Base-by-base conservation (phyloP, 495 filamentous ascomycete genomes). In the Aspergillus cavernicola region DNA sequence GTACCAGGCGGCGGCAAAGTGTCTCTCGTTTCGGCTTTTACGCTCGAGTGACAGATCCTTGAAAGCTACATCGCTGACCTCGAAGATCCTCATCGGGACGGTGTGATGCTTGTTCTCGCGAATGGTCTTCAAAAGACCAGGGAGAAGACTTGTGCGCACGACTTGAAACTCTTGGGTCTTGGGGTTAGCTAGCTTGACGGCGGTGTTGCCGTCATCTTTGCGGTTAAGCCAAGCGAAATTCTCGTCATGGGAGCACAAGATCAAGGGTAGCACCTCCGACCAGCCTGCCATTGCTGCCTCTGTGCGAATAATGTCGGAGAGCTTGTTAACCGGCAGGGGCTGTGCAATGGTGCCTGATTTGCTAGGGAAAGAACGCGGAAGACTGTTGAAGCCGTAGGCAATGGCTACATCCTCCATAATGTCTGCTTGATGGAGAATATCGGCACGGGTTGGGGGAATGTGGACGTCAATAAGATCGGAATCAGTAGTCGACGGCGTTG, bases 381-480 rank as follows among this genome's bases (percentile, higher is more conserved):
- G 85, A 18, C 85, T 85, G 78, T 99, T 97, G 80, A 95, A 99
- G 51, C 93, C 93, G 70, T 96, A 95, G 15, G 88, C 89, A 53
- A 98, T 90, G 15, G 90, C 93, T 15, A 93, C 84, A 69, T 99
- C 93, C 71, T 99, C 93, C 93, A 99, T 97, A 61, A 99, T 89
- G 67, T 99, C 93, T 57, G 88, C 91, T 67, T 96, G 86, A 70
- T 99, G 95, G 16, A 99, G 81, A 18, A 99, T 86, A 70, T 97
- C 93, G 6, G 93, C 92, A 22, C 93, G 85, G 35, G 89, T 97
- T 22, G 90, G 83, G 9, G 93, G 93, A 35, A 97, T 79, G 28
- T 83, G 78, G 19, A 97, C 85, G 51, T 92, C 84, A 57, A 97
- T 80, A 32, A 87, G 65, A 56, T 88, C 80, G 20, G 75, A 62